Conservation (phyloP, 345 rosid genomes). For the Sisymbrium irio region DNA sequence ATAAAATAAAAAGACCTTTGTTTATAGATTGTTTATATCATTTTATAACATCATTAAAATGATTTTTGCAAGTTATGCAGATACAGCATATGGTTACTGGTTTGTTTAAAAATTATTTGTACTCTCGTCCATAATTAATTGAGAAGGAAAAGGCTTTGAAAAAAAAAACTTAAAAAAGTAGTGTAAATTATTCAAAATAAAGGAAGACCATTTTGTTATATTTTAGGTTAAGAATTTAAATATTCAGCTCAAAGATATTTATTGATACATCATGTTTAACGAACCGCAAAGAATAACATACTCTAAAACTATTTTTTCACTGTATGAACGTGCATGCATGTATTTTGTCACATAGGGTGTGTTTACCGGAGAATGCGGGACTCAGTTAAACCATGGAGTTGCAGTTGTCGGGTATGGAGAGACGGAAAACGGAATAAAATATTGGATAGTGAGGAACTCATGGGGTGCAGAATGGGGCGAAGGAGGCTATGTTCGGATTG, state of each 20-base stretch:
- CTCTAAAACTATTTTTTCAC: not conserved
- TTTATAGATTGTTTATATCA: too few species aligned
- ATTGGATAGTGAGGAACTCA: slow-evolving; percentile 71
- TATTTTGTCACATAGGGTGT: slow-evolving; percentile 49
- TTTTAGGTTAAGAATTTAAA: not conserved
- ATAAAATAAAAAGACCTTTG: not conserved
- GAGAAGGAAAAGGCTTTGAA: too few species aligned
- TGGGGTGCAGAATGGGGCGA: slow-evolving; percentile 82
- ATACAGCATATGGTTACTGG: not conserved
- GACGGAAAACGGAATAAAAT: slow-evolving; percentile 51
- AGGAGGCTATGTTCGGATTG: slow-evolving; percentile 64
- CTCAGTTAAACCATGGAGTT: slow-evolving; percentile 59
- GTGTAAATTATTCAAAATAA: not conserved
- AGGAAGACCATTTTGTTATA: not conserved
- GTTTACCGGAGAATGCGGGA: slow-evolving; percentile 56
- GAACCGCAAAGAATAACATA: not conserved
- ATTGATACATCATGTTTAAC: not conserved
- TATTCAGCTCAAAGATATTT: not conserved
- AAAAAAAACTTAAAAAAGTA: too few species aligned
- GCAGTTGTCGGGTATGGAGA: slow-evolving; percentile 62
- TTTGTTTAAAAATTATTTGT: not conserved
- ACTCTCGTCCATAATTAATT: too few species aligned
- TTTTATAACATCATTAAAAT: not conserved
- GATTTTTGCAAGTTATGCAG: not conserved
- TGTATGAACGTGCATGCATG: not conserved